phyloP scores from a whole-genome alignment of 768 basidiomycete genomes.

The Suillus paluster region DNA sequence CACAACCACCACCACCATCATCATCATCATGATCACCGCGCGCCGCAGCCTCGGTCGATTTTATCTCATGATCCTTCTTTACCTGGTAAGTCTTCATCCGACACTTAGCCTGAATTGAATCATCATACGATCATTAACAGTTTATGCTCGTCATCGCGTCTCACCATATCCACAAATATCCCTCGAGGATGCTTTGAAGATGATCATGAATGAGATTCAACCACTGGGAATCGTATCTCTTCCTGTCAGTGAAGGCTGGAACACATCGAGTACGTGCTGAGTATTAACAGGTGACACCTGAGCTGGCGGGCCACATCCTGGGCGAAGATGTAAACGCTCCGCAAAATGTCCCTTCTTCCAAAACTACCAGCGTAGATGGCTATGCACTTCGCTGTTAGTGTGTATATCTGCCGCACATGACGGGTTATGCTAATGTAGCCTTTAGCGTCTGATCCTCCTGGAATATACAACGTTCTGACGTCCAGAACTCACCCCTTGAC shows the following conservation, averaged over 20 bases:
- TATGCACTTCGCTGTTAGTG: slow-evolving; percentile 77
- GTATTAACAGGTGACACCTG: slow-evolving; percentile 54
- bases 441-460: slow-evolving; percentile 66
- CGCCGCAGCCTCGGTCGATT: slow-evolving; percentile 58
- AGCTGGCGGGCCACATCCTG: slow-evolving; percentile 69
- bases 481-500: slow-evolving; percentile 43
- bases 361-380: slow-evolving; percentile 87
- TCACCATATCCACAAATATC: slow-evolving; percentile 80
- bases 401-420: neutral
- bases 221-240: slow-evolving; percentile 44
- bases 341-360: slow-evolving; percentile 61
- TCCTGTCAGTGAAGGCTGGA: slow-evolving; percentile 43
- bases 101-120: neutral
- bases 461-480: slow-evolving; percentile 70
- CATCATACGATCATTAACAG: slow-evolving; percentile 38
- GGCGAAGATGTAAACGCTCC: slow-evolving; percentile 76
- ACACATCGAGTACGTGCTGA: neutral
- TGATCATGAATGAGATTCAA: slow-evolving; percentile 54
- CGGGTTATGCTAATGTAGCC: neutral
- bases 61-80: slow-evolving; percentile 73
- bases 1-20: slow-evolving; percentile 41
- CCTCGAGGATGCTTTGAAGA: slow-evolving; percentile 63
- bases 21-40: slow-evolving; percentile 45
- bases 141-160: slow-evolving; percentile 68
- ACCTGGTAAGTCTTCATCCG: slow-evolving; percentile 53